Conservation (phyloP, 108 stramenopile species). For the Stephanodiscus minutulus region DNA sequence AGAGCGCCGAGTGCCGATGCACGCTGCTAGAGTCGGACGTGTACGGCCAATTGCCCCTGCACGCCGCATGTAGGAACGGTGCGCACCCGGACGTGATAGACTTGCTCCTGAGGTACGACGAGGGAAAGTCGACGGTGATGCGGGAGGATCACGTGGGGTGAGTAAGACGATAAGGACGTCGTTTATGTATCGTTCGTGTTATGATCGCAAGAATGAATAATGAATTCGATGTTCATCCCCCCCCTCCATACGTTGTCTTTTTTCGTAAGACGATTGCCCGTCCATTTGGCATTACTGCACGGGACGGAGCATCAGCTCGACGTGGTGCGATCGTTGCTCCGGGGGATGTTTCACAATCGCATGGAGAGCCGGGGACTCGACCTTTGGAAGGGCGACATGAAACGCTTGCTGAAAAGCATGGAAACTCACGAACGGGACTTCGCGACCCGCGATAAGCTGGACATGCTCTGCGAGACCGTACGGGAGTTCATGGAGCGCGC, state of each 20-base stretch:
- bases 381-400: conserved; percentile 58
- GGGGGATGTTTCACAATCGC: conserved; percentile 57
- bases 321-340: conserved; percentile 39
- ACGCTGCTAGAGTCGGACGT: conserved; percentile 44
- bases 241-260: too few relatives aligned
- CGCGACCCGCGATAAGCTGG: conserved; percentile 59
- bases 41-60: conserved; percentile 65
- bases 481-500: conserved; percentile 45
- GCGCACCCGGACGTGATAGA: conserved; percentile 45
- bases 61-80: conserved; percentile 64
- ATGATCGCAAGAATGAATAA: too few relatives aligned
- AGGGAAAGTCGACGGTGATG: conserved; percentile 47
- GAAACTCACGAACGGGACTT: conserved; percentile 60
- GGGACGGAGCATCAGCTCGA: conserved; percentile 39
- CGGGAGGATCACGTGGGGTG: conserved; percentile 46
- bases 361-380: conserved; percentile 56
- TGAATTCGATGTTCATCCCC: too few relatives aligned
- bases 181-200: too few relatives aligned
- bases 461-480: conserved; percentile 50
- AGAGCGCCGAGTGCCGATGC: conserved; percentile 33
- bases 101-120: conserved; percentile 50
- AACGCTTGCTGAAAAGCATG: conserved; percentile 40
- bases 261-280: conserved; percentile 56
- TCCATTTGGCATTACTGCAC: conserved; percentile 62
- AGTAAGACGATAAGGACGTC: background rate